Evolutionary conservation across 352 stramenopile genomes (phyloP).

Genomic region (Peronosclerospora sorghi): DNA sequence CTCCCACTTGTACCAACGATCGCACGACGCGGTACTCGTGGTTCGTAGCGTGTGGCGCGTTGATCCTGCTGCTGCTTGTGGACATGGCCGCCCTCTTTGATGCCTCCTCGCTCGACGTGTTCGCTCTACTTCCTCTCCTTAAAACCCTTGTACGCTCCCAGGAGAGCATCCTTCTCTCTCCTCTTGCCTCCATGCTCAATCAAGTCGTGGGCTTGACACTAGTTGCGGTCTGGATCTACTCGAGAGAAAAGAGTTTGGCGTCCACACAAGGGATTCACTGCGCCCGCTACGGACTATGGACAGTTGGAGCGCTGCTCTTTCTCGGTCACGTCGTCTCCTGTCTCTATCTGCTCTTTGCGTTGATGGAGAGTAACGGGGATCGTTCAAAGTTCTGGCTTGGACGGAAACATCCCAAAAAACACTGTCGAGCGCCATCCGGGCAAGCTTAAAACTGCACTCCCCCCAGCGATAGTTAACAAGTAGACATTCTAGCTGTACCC

Average conservation of each 20-base stretch:
- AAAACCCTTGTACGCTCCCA: slow-evolving; percentile 4
- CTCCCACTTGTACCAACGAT: not conserved
- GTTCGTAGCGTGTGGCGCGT: slow-evolving; percentile 26
- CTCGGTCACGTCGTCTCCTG: slow-evolving; percentile 53
- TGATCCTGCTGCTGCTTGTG: slow-evolving; percentile 45
- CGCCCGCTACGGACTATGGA: slow-evolving; percentile 15
- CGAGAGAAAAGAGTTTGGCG: slow-evolving; percentile 22
- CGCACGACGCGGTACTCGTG: slow-evolving; percentile 22
- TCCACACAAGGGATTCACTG: slow-evolving; percentile 5
- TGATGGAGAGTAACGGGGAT: slow-evolving; percentile 63
- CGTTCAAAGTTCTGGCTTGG: slow-evolving; percentile 62
- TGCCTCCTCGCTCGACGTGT: slow-evolving; percentile 18
- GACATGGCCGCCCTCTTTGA: slow-evolving; percentile 41
- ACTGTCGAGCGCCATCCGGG: slow-evolving; percentile 9
- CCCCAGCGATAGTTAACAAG: slow-evolving; percentile 4
- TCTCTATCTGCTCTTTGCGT: slow-evolving; percentile 53
- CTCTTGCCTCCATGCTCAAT: slow-evolving; percentile 28
- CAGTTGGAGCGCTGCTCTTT: slow-evolving; percentile 21
- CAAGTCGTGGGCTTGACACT: slow-evolving; percentile 35
- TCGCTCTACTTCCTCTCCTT: slow-evolving; percentile 24
- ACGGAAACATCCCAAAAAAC: slow-evolving; percentile 6
- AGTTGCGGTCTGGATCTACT: slow-evolving; percentile 45
- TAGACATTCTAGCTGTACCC: slow-evolving; percentile 2
- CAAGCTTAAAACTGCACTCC: slow-evolving; percentile 11
- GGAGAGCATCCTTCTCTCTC: slow-evolving; percentile 11